Evolutionary conservation across 495 filamentous ascomycete genomes (phyloP), one percentile per base, ranked within the genome.

Genomic region (Lepidopterella palustris): DNA sequence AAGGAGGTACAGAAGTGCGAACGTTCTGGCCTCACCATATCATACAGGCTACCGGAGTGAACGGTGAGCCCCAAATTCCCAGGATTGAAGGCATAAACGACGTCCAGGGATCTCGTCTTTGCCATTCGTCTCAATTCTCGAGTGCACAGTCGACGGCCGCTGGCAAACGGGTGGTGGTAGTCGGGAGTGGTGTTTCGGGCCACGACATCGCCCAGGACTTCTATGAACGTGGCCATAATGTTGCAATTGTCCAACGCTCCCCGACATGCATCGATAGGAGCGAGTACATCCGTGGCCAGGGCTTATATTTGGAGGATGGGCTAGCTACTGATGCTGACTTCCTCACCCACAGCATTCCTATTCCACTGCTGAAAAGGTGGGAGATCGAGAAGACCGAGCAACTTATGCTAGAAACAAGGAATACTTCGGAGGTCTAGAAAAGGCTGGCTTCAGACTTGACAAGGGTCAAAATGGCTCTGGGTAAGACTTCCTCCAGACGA

Each of bases 161-260:
- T 21, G 82, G 81, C 0, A 88, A 85, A 67, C 87, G 84, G 62
- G 89, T 82, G 1, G 72, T 93, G 20, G 81, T 95, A 0, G 79
- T 95, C 5, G 90, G 90, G 4, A 85, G 83, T 27, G 89, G 89
- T 71, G 93, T 92, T 68, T 91, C 87, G 1, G 83, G 78, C 10
- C 84, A 92, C 63, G 90, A 95, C 68, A 95, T 95, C 61, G 84
- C 86, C 28, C 87, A 92, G 68, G 86, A 92, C 63, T 92, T 79
- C 67, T 84, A 83, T 68, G 88, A 92, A 66, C 84, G 87, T 40
- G 90, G 90, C 1, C 87, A 87, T 63, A 78, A 87, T n/a, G 86
- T 92, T n/a, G 92, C 88, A 8, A 83, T 95, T 66, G 76, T 95
- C 10, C 89, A 95, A 75, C 82, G 90, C 18, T 86, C 84, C 0